Base-by-base conservation (phyloP, 345 rosid species). In the Citropsis articulata region DNA sequence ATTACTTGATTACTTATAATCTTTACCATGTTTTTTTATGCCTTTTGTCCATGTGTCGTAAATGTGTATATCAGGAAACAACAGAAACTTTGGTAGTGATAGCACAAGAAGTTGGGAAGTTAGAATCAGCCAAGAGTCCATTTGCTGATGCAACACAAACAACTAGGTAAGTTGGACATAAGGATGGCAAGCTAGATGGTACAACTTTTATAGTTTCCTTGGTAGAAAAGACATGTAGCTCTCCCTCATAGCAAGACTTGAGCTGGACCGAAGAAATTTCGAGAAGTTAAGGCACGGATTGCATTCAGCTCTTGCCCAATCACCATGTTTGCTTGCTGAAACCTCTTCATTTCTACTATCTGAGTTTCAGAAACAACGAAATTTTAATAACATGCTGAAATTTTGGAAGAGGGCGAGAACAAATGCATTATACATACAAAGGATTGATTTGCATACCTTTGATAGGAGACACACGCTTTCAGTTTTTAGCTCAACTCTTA, bases 401-500 rank as follows among this genome's bases (percentile, higher is more conserved):
- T 45, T 45, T 45, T 9, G 16, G 16, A 45, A 45, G 50, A 8
- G 2, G 48, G 48, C 48, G 38, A 35, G 4, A 45, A 45, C 50
- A 45, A 45, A 45, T 36, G 1, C 40, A 45, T 45, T 45, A 9
- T 45, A 9, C 50, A 45, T 45, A 36, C 40, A 1, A 36, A 36
- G 40, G 50, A 45, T 16, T 9, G 50, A 59, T 57, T 73, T 36
- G 25, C 55, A 61, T 87, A 96, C 98, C 97, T 90, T 96, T 22
- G 92, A 87, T 65, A 98, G 84, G 13, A 94, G 91, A 80, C 85
- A 92, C 14, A 89, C 87, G 50, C 90, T 92, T 76, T 96, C 99
- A 74, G 89, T 92, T 73, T 96, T 98, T 81, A 94, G 85, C 81
- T 94, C 98, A 65, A 90, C 85, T 94, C 99, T 98, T 94, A 75